These are phyloP conservation scores for Nakazawaea wyomingensis DNA, from an alignment of 805 yeast genomes.

Conservation along the genomic window DNA sequence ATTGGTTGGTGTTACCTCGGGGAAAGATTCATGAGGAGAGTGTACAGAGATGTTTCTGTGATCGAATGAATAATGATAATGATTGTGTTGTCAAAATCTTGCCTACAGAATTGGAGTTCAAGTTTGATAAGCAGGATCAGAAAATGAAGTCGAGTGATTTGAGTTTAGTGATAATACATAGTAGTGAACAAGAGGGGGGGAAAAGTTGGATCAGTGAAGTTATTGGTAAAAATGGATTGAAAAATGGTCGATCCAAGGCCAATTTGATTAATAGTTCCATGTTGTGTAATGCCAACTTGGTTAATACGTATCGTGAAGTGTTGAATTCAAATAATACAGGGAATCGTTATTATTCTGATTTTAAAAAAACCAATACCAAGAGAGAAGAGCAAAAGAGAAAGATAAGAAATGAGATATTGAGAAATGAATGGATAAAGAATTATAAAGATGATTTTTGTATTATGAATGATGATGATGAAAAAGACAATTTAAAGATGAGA, in stretches of 20 bases:
- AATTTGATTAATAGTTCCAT: background rate
- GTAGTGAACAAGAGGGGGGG: no score
- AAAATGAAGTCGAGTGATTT: slow-evolving; percentile 19
- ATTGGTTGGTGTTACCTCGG: slow-evolving; percentile 45
- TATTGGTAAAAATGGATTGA: slow-evolving; percentile 49
- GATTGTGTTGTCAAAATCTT: slow-evolving; percentile 13
- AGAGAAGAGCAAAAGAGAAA: slow-evolving; percentile 6
- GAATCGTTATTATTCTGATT: slow-evolving; percentile 5
- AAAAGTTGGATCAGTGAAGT: slow-evolving; percentile 25
- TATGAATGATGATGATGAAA: no score
- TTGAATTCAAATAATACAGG: no score
- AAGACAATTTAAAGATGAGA: no score
- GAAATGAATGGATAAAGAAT: slow-evolving; percentile 1
- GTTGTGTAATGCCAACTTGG: slow-evolving; percentile 5
- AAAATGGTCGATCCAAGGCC: slow-evolving; percentile 40
- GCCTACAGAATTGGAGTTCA: slow-evolving; percentile 13
- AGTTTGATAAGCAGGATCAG: slow-evolving; percentile 12
- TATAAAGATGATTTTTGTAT: slow-evolving; percentile 34
- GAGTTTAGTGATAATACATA: slow-evolving; percentile 22
- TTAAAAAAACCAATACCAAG: background rate
- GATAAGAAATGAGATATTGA: slow-evolving; percentile 8
- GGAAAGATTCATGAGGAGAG: slow-evolving; percentile 24
- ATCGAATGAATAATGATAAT: slow-evolving; percentile 13
- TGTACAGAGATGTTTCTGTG: slow-evolving; percentile 37
- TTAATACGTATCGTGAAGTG: no score